These are phyloP conservation scores for Globisporangium rhizosaccharum DNA, from an alignment of 352 stramenopile species.

Conservation along the genomic window DNA sequence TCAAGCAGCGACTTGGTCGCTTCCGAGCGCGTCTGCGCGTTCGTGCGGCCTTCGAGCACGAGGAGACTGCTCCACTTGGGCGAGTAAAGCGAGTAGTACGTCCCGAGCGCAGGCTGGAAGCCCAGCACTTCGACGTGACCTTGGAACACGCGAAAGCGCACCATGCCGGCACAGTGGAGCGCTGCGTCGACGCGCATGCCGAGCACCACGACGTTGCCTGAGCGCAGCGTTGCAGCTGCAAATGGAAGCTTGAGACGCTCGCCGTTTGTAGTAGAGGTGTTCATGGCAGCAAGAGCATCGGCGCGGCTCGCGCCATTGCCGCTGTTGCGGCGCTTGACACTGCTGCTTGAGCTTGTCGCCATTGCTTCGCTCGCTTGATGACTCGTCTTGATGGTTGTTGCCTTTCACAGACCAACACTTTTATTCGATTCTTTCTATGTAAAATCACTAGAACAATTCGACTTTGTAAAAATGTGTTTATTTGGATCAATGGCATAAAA, in stretches of 20 bases:
- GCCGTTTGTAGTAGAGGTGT: not conserved
- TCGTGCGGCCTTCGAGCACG: constrained; percentile 37
- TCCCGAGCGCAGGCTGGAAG: constrained; percentile 55
- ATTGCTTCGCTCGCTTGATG: too few species aligned
- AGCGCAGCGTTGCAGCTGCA: constrained; percentile 36
- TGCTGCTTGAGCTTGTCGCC: too few species aligned
- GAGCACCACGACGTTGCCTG: constrained; percentile 59
- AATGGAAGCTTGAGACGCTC: not conserved
- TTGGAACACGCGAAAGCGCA: constrained; percentile 76
- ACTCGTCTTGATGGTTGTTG: too few species aligned
- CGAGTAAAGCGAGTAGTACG: constrained; percentile 79
- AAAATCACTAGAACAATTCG: too few species aligned
- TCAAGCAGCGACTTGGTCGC: constrained; percentile 14
- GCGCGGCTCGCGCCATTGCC: too few species aligned
- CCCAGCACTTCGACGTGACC: constrained; percentile 66
- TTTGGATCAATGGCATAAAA: too few species aligned
- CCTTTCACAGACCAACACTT: too few species aligned
- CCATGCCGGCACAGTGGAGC: constrained; percentile 72
- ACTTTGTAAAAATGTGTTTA: too few species aligned
- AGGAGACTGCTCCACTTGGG: constrained; percentile 78
- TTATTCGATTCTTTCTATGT: too few species aligned
- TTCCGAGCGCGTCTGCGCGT: constrained; percentile 14
- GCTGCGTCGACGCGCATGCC: constrained; percentile 42
- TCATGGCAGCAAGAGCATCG: not conserved
- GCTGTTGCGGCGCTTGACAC: too few species aligned